These are phyloP conservation scores for Solanum gracilifrons DNA, from an alignment of 257 asterid species.

Conservation along the genomic window DNA sequence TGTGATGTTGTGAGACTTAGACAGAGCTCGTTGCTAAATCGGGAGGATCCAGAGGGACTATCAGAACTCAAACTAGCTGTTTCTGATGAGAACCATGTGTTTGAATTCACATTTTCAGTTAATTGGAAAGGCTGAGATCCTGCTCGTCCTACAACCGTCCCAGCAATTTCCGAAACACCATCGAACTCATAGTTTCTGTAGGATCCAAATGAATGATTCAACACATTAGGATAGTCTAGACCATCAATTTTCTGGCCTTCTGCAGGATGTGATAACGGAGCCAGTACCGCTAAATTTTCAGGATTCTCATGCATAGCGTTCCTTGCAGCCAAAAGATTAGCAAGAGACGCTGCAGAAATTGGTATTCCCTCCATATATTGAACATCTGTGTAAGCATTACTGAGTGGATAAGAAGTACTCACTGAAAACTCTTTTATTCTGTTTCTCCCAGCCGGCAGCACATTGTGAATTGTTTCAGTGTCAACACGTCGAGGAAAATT, in stretches of 20 bases:
- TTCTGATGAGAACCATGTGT: conserved; percentile 30
- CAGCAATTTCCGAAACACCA: conserved; percentile 17
- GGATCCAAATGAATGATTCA: conserved; percentile 21
- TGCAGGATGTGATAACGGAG: conserved; percentile 15
- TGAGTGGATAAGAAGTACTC: conserved; percentile 19
- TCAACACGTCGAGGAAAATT: background rate
- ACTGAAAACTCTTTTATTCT: conserved; percentile 6
- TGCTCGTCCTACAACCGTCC: conserved; percentile 10
- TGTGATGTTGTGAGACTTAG: conserved; percentile 55
- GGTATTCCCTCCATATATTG: conserved; percentile 25
- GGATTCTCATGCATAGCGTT: conserved; percentile 9
- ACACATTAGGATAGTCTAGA: conserved; percentile 6
- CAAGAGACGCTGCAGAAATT: conserved; percentile 13
- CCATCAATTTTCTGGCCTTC: conserved; percentile 10
- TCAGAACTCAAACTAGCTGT: conserved; percentile 8
- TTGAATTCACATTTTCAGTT: conserved; percentile 6
- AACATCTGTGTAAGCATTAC: conserved; percentile 4
- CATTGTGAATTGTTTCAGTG: conserved; percentile 12
- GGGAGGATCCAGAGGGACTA: conserved; percentile 22
- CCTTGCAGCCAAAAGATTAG: conserved; percentile 18
- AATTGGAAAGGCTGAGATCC: conserved; percentile 13
- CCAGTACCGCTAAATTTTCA: conserved; percentile 6
- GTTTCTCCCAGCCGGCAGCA: conserved; percentile 9
- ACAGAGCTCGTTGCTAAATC: conserved; percentile 49
- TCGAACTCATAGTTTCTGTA: conserved; percentile 28